Base-by-base conservation (phyloP, 345 rosid species). In the Populus tremula region DNA sequence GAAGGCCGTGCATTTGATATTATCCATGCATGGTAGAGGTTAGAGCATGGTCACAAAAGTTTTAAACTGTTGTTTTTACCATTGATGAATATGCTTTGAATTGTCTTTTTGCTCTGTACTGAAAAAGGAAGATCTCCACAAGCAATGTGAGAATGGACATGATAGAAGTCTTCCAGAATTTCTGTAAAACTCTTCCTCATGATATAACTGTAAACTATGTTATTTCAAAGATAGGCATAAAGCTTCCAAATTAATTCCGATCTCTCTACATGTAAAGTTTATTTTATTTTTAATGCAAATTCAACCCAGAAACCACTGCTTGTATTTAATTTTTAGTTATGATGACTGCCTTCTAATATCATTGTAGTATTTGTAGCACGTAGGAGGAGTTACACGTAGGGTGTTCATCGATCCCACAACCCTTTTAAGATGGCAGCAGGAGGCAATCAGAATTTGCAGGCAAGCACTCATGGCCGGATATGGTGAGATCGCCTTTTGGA, bases 271-370 rank as follows among this genome's bases (percentile, higher is more conserved):
- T 59, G 29, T 4, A 23, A 23, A 53, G 59, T 20, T 53, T 53
- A 53, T 7, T 20, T 33, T 23, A 66, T 49, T 67, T 66, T 35
- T 27, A 27, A 66, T 41, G 16, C 20, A 50, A 5, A 33, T 67
- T n/a, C 78, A 66, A 50, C 43, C 38, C 29, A 14, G 17, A 36
- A 50, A 76, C 39, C 59, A 74, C 64, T 74, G 59, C 41, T 63
- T 25, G n/a, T 35, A 31, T 12, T 53, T 14, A n/a, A 12, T 59
- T 13, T 38, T 23, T 14, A n/a, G 17, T 12, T 38, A 21, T 14
- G 69, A 20, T 66, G 43, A 3, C 43, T 2, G 17, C 1, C n/a
- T 8, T 31, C 69, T 5, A 62, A n/a, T 62, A 31, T 35, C 12
- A 2, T 35, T 16, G 4, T 2, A 6, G 2, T 33, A 33, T 33